Base-by-base conservation (phyloP, 352 stramenopile genomes). In the Globisporangium orthogonon region DNA sequence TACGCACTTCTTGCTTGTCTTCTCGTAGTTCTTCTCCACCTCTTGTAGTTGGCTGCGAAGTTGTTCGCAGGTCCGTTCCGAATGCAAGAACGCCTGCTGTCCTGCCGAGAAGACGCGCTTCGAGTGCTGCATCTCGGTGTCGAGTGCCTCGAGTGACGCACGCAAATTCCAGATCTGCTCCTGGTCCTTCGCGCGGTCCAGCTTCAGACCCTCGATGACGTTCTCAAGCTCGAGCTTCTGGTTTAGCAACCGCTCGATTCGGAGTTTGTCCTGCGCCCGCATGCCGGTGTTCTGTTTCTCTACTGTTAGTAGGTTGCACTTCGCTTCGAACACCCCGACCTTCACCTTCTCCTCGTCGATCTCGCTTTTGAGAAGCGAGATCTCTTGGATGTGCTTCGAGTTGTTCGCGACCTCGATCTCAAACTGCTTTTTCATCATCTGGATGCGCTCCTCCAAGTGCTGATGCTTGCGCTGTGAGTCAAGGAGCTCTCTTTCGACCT, bases 261-360 rank as follows among this genome's bases (percentile, higher is more conserved):
- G 79, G 15, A 90, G 64, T 45, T 91, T 91, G 60, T 94, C 83
- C 66, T 89, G 79, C 7, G 78, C 78, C 0, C 79, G 74, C 78
- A 91, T 91, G 11, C 76, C 80, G 4, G 72, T 83, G 53, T 89
- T 90, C 44, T 86, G 73, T 56, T 91, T 91, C 57, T 90, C 83
- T 0, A 71, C 74, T 13, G 70, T 66, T 5, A 91, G 48, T 1
- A 93, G 54, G 33, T 85, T 85, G 58, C 76, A 80, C 33, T 88
- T 87, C 1, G 78, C 78, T 39, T 91, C 77, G 3, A 91, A 54
- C 4, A 90, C 74, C 2, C 74, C 71, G 7, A 73, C 66, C 13
- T 91, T 72, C 17, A 84, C 73, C 37, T 76, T 76, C 48, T 86
- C 75, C 53, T 90, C 75, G 31, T 89, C 72, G 9, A 87, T 65